These are phyloP conservation scores for Melanogaster broomeanus DNA, from an alignment of 768 basidiomycete species.

Conservation along the genomic window DNA sequence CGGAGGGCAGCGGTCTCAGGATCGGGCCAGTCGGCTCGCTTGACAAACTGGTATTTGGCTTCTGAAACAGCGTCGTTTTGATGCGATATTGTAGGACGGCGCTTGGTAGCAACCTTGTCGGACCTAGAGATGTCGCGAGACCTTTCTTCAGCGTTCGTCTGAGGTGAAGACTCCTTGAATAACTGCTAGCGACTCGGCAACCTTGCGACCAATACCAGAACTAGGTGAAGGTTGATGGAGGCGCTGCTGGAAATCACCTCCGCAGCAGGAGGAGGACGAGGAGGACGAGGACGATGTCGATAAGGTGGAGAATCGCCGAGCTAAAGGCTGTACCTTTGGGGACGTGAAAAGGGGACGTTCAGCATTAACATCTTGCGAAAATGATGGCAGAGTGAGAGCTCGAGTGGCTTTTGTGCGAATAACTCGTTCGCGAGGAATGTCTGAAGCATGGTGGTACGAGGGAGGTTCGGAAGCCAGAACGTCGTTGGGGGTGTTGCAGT, in stretches of 20 bases:
- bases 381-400: conserved; percentile 34
- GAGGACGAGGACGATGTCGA: conserved; percentile 25
- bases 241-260: background rate
- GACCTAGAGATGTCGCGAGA: conserved; percentile 27
- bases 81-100: conserved; percentile 35
- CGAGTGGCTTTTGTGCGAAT: conserved; percentile 24
- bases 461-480: conserved; percentile 31
- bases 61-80: conserved; percentile 59
- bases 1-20: conserved; percentile 71
- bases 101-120: conserved; percentile 28
- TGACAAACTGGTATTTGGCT: conserved; percentile 78
- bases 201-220: conserved; percentile 72
- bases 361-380: conserved; percentile 23
- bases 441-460: conserved; percentile 27
- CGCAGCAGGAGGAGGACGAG: too few species aligned
- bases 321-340: conserved; percentile 35
- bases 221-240: conserved; percentile 14
- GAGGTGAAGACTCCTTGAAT: conserved; percentile 71
- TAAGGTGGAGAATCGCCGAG: conserved; percentile 33
- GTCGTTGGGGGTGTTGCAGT: conserved; percentile 49
- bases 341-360: conserved; percentile 7
- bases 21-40: conserved; percentile 84
- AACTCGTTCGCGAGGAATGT: conserved; percentile 22
- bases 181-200: conserved; percentile 80
- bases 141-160: conserved; percentile 34